phyloP scores from a whole-genome alignment of 23 red algal species.

The Gracilaria gracilis region DNA sequence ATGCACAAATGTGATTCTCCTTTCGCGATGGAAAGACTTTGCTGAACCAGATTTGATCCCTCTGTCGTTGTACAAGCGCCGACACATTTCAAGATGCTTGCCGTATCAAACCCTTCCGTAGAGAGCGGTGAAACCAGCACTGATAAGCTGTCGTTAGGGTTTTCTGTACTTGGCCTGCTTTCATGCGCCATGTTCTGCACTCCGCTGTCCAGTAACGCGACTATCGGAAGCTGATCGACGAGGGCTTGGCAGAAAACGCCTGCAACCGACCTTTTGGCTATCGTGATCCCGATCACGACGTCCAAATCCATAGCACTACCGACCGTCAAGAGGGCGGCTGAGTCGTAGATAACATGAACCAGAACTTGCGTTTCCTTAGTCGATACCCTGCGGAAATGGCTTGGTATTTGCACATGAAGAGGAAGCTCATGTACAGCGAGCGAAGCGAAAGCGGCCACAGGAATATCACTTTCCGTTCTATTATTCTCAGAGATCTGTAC shows the following conservation, averaged over 20 bases:
- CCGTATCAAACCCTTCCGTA: neutral
- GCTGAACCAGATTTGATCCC: neutral
- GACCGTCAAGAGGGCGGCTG: neutral
- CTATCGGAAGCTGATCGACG: neutral
- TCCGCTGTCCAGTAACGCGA: constrained; percentile 5
- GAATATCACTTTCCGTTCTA: neutral
- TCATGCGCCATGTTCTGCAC: neutral
- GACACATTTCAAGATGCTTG: neutral
- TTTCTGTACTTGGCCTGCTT: neutral
- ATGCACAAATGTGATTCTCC: constrained; percentile 17
- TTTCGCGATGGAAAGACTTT: neutral
- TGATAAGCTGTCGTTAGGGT: neutral
- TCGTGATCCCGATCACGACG: constrained; percentile 1
- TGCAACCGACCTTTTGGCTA: neutral
- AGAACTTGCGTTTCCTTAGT: neutral
- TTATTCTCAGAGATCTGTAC: neutral
- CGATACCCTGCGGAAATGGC: constrained; percentile 16
- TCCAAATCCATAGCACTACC: neutral
- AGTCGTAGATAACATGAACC: neutral
- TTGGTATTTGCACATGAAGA: neutral
- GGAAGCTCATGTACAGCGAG: neutral
- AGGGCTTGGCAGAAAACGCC: neutral
- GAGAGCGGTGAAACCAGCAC: neutral
- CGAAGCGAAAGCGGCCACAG: neutral
- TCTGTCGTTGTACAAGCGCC: neutral